Base-by-base conservation (phyloP, 169 alveolate species). In the Theileria sp. region DNA sequence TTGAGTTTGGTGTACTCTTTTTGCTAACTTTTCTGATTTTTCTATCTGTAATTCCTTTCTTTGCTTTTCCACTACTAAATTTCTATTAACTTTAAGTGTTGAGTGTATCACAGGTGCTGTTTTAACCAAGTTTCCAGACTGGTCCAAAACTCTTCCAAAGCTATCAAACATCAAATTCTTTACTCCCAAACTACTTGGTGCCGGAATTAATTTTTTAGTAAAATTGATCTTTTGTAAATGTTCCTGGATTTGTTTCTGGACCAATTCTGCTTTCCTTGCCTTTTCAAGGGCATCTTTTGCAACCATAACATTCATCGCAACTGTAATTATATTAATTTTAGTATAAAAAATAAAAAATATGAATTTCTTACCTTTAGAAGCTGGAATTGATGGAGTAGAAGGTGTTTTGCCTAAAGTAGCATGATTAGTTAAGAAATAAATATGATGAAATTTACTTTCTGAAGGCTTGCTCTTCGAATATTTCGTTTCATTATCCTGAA, bases 61-160 rank as follows among this genome's bases (percentile, higher is more conserved):
- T 73, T 77, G 71, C 65, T 81, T 56, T 75, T 91, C 94, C 5
- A 77, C 75, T 51, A 79, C 80, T 50, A 87, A 79, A 49, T 87
- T 91, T 60, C 82, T 88, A 82, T 91, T 91, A 50, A 91, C 86
- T 86, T 91, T 91, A 60, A 91, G 79, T 10, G 86, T 91, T 5
- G 91, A 85, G 60, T 85, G 91, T n/a, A 91, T 76, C 51, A 85
- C 75, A 12, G 94, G 94, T 44, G 77, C 79, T 36, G 79, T 86
- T 79, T 87, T 79, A 26, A 91, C 80, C 28, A 91, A 92, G 80
- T 91, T 91, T 28, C 94, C 94, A 21, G 86, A 79, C 28, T 87
- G 93, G 64, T 91, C 94, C 65, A 91, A 62, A 68, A 79, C 91
- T 64, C 93, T 69, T 15, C 94, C 94, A 38, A 87, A 82, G 38